phyloP scores from a whole-genome alignment of 23 red algal genomes.

The Gracilariopsis chorda region DNA sequence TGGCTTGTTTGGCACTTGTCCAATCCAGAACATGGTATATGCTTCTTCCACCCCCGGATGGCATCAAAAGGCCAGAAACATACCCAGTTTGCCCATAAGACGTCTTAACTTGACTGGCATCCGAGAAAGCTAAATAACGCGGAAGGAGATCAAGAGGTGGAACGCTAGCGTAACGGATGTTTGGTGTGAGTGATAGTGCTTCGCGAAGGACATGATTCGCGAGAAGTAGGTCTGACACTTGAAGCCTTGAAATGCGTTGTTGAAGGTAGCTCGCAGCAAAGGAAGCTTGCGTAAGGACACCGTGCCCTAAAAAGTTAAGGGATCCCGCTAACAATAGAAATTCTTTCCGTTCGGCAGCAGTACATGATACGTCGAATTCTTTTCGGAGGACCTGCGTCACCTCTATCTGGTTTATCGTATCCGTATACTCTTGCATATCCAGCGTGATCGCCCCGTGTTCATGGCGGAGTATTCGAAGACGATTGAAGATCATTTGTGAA shows the following conservation, averaged over 20 bases:
- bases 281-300: constrained; percentile 13
- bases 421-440: constrained; percentile 28
- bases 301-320: constrained; percentile 29
- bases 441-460: neutral
- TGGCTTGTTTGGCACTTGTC: neutral
- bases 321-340: neutral
- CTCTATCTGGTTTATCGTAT: neutral
- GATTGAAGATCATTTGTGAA: constrained; percentile 8
- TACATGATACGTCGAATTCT: neutral
- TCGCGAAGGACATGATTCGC: constrained; percentile 4
- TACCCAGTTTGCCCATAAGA: constrained; percentile 43
- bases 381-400: neutral
- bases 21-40: constrained; percentile 16
- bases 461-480: neutral
- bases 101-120: constrained; percentile 27
- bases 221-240: neutral
- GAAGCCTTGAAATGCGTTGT: neutral
- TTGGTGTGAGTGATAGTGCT: neutral
- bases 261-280: constrained; percentile 44
- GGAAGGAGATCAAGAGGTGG: neutral
- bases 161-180: neutral
- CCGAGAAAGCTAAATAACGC: constrained; percentile 28
- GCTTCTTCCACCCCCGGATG: neutral
- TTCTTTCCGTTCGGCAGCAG: neutral
- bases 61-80: neutral